A percentile compares a stretch with the other conserved stretches of the same genome.
phyloP scores from a whole-genome alignment of 768 basidiomycete genomes.

The Boletus rufocinnamomeus region DNA sequence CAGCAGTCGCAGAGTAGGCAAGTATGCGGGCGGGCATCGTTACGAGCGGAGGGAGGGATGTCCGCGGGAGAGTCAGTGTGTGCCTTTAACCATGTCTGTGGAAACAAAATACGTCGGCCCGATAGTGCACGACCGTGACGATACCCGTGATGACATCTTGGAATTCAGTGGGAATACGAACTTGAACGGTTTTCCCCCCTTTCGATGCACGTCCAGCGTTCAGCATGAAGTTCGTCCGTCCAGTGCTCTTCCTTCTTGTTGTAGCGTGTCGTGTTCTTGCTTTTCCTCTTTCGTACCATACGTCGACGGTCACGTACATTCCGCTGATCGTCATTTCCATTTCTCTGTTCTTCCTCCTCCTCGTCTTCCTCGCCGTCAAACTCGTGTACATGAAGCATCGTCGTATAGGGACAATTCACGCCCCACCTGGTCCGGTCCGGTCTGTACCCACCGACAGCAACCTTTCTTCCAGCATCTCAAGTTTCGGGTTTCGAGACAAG shows the following conservation, averaged over 20 bases:
- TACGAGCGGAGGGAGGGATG: not conserved
- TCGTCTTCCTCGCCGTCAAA: conserved; percentile 24
- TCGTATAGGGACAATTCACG: conserved; percentile 30
- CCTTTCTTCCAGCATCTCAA: conserved; percentile 2
- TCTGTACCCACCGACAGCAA: not conserved
- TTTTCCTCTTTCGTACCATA: conserved; percentile 11
- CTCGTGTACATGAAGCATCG: conserved; percentile 32
- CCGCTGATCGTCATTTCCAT: conserved; percentile 19
- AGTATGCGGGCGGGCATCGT: conserved; percentile 45
- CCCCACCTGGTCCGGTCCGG: not conserved
- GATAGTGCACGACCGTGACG: not conserved
- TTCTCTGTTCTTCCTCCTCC: conserved; percentile 19
- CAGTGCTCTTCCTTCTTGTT: conserved; percentile 2
- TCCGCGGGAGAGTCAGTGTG: not conserved
- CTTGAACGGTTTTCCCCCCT: not conserved
- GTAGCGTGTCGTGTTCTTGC: conserved; percentile 13
- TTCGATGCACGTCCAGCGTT: not conserved
- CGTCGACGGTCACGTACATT: conserved; percentile 4
- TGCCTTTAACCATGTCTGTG: not conserved
- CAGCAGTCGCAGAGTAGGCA: conserved; percentile 61
- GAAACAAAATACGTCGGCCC: not conserved
- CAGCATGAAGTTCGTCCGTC: conserved; percentile 9
- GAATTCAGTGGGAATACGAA: conserved; percentile 23
- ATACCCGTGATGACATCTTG: conserved; percentile 5
- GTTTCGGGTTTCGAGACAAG: conserved; percentile 11